Conservation (phyloP, 2,329 filamentous ascomycete species). For the Zymoseptoria pseudotritici region DNA sequence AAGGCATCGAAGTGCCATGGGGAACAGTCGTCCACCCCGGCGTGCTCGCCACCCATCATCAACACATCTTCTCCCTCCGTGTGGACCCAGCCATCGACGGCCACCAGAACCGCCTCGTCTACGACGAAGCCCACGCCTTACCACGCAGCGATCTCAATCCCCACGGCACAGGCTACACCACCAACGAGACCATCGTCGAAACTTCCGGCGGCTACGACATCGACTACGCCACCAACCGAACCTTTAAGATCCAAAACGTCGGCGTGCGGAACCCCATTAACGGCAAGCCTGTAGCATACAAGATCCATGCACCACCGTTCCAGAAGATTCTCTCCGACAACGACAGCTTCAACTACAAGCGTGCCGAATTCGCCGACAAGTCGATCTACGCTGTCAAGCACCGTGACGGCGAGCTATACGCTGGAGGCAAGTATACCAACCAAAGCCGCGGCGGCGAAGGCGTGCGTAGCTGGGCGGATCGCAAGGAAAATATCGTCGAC, state of each 20-base stretch:
- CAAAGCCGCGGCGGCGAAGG: conserved; percentile 49
- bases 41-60: conserved; percentile 62
- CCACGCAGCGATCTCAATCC: conserved; percentile 50
- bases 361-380: conserved; percentile 52
- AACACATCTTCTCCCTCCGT: conserved; percentile 62
- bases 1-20: conserved; percentile 56
- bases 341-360: conserved; percentile 49
- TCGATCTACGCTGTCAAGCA: conserved; percentile 53
- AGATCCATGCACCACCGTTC: conserved; percentile 43
- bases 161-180: conserved; percentile 45
- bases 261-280: conserved; percentile 41
- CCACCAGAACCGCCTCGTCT: conserved; percentile 38
- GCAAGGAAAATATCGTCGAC: conserved; percentile 49
- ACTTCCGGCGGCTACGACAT: conserved; percentile 46
- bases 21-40: conserved; percentile 63
- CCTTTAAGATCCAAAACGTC: conserved; percentile 45
- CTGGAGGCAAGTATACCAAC: conserved; percentile 47
- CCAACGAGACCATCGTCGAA: conserved; percentile 41
- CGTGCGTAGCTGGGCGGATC: conserved; percentile 43
- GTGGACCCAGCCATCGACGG: conserved; percentile 44
- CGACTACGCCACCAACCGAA: conserved; percentile 37
- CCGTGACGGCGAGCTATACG: conserved; percentile 52
- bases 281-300: conserved; percentile 43
- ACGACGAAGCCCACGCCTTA: conserved; percentile 53
- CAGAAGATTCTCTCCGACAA: conserved; percentile 47